Conservation (phyloP, 345 rosid genomes). For the Dipteronia dyeriana region DNA sequence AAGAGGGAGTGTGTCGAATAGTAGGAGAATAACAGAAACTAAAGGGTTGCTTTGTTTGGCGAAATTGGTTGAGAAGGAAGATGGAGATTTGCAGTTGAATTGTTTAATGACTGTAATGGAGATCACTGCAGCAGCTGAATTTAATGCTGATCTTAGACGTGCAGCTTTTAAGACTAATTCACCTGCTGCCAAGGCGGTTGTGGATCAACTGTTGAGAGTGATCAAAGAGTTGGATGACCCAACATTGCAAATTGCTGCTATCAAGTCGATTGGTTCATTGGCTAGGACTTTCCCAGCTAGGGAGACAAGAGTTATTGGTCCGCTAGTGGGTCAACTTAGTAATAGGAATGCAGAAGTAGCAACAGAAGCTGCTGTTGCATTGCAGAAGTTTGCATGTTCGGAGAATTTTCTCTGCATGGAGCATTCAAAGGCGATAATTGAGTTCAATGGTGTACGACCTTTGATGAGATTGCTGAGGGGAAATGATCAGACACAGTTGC, state of each 20-base stretch:
- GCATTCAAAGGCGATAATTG: constrained; percentile 77
- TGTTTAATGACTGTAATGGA: constrained; percentile 85
- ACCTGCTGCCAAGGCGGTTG: constrained; percentile 85
- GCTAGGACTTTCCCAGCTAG: constrained; percentile 90
- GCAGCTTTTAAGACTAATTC: constrained; percentile 85
- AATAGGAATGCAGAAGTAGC: constrained; percentile 62
- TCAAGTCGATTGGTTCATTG: constrained; percentile 73
- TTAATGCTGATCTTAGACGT: constrained; percentile 66
- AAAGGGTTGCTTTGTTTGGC: constrained; percentile 94
- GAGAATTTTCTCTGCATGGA: constrained; percentile 60
- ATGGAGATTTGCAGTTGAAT: constrained; percentile 67
- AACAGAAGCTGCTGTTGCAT: constrained; percentile 64
- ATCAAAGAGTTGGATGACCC: constrained; percentile 55
- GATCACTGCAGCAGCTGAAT: constrained; percentile 82
- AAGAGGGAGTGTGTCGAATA: constrained; percentile 62
- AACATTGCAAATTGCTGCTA: constrained; percentile 57
- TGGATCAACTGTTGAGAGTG: constrained; percentile 75
- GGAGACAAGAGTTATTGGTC: constrained; percentile 71
- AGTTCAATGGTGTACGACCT: constrained; percentile 47
- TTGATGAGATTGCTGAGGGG: constrained; percentile 69
- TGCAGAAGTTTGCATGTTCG: constrained; percentile 64
- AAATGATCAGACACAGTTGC: constrained; percentile 56
- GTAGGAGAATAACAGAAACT: constrained; percentile 80
- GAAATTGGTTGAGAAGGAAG: constrained; percentile 69
- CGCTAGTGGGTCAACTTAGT: constrained; percentile 61